phyloP scores from a whole-genome alignment of 1,139 yeast species.

The Kurtzmaniella quercitrusa region DNA sequence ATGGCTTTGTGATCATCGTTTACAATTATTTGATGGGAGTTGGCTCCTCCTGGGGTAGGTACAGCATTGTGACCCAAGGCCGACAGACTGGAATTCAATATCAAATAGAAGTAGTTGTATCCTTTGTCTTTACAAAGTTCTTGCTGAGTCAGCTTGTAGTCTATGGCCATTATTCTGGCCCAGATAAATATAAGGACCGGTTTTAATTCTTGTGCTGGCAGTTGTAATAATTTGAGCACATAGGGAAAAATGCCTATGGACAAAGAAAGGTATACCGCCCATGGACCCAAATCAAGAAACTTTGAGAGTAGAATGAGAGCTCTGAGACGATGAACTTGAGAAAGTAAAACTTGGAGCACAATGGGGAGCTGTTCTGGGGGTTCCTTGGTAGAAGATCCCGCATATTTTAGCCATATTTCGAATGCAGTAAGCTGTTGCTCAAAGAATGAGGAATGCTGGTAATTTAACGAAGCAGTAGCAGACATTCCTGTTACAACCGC shows the following conservation, averaged over 20 bases:
- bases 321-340: constrained; percentile 89
- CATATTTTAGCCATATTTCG: constrained; percentile 89
- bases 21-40: constrained; percentile 23
- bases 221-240: constrained; percentile 81
- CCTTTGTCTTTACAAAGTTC: constrained; percentile 92
- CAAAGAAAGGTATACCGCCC: constrained; percentile 92
- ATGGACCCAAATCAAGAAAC: constrained; percentile 90
- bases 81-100: constrained; percentile 42
- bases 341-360: constrained; percentile 82
- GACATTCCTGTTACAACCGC: constrained; percentile 2
- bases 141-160: constrained; percentile 82
- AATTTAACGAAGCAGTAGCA: constrained; percentile 25
- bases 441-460: constrained; percentile 88
- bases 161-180: constrained; percentile 98
- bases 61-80: constrained; percentile 27
- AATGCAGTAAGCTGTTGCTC: constrained; percentile 96
- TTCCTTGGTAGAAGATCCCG: constrained; percentile 72
- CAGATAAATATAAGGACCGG: constrained; percentile 94
- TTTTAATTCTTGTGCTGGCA: constrained; percentile 92
- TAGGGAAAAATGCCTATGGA: constrained; percentile 97
- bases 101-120: constrained; percentile 78
- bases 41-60: constrained; percentile 15
- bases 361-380: constrained; percentile 97
- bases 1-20: constrained; percentile 89
- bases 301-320: constrained; percentile 82